Conservation (phyloP, 2,329 filamentous ascomycete species). For the Periconia sp. region DNA sequence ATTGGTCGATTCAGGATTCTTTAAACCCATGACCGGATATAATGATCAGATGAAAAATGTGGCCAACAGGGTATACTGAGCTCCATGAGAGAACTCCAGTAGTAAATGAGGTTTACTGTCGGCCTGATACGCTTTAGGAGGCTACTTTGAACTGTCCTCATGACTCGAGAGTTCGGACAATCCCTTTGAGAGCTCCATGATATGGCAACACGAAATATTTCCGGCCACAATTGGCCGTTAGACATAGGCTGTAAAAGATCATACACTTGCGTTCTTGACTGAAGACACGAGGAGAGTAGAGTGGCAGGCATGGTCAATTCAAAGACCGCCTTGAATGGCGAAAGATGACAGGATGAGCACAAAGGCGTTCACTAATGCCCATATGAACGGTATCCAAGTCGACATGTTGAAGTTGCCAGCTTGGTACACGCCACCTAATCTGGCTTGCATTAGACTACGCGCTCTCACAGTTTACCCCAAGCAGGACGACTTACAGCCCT, state of each 20-base stretch:
- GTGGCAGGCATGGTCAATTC: no score
- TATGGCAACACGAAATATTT: no score
- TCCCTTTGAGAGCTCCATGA: conserved; percentile 18
- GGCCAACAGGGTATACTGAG: conserved; percentile 6
- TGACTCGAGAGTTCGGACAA: conserved; percentile 14
- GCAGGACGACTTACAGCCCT: conserved; percentile 66
- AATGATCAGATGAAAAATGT: no score
- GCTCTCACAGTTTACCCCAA: not conserved
- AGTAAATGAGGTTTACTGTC: conserved; percentile 1
- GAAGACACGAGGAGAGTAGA: no score
- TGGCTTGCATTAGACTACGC: conserved; percentile 42
- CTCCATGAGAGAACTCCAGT: conserved; percentile 12
- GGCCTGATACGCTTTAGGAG: conserved; percentile 12
- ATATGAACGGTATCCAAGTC: conserved; percentile 90
- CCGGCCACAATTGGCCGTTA: no score
- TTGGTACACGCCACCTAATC: conserved; percentile 79
- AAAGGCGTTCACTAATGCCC: conserved; percentile 83
- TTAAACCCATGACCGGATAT: no score
- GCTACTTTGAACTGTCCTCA: conserved; percentile 19
- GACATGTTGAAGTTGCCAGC: conserved; percentile 89
- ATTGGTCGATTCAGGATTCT: no score
- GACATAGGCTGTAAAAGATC: no score
- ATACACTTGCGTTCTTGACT: no score
- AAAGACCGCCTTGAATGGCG: conserved; percentile 89
- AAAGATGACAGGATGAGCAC: conserved; percentile 87